These are phyloP conservation scores for Petasospora fabianii DNA, from an alignment of 1,139 yeast species.

Conservation along the genomic window DNA sequence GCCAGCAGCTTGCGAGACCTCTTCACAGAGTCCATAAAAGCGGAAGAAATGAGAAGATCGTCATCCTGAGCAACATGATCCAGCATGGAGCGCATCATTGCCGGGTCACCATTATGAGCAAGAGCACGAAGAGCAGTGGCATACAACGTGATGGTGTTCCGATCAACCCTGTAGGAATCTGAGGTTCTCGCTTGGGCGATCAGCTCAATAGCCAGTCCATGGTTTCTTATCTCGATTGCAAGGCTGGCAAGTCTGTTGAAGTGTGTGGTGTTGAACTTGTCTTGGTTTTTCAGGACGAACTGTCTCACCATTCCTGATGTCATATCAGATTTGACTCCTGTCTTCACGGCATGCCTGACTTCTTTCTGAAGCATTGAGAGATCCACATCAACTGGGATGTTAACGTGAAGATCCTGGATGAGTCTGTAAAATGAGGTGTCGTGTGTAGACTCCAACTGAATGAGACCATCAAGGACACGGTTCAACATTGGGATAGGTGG, in stretches of 20 bases:
- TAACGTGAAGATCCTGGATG: conserved; percentile 12
- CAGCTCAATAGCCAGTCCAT: conserved; percentile 10
- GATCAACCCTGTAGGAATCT: conserved; percentile 3
- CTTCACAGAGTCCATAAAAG: conserved; percentile 4
- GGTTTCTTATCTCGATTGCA: conserved; percentile 1
- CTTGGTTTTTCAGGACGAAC: conserved; percentile 11
- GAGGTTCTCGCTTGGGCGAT: conserved; percentile 13
- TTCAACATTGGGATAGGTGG: conserved; percentile 16
- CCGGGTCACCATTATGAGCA: conserved; percentile 3
- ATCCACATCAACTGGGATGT: conserved; percentile 16
- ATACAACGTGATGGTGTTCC: conserved; percentile 7
- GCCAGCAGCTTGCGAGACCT: conserved; percentile 1
- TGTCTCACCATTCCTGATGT: neutral
- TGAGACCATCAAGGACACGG: conserved; percentile 10
- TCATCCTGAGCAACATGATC: conserved; percentile 5
- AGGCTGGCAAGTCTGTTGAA: conserved; percentile 10
- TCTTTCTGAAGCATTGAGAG: conserved; percentile 12
- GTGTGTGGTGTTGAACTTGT: conserved; percentile 5
- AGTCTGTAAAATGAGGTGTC: conserved; percentile 13
- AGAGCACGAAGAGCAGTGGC: conserved; percentile 10
- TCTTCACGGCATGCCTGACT: neutral
- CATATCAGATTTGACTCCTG: neutral
- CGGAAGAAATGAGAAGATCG: conserved; percentile 1
- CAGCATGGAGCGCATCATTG: conserved; percentile 7
- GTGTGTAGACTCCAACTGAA: conserved; percentile 13